A percentile compares a stretch with the other conserved stretches of the same genome.
These are phyloP conservation scores for Phytophthora citricola DNA, from an alignment of 352 stramenopile species.

Conservation along the genomic window DNA sequence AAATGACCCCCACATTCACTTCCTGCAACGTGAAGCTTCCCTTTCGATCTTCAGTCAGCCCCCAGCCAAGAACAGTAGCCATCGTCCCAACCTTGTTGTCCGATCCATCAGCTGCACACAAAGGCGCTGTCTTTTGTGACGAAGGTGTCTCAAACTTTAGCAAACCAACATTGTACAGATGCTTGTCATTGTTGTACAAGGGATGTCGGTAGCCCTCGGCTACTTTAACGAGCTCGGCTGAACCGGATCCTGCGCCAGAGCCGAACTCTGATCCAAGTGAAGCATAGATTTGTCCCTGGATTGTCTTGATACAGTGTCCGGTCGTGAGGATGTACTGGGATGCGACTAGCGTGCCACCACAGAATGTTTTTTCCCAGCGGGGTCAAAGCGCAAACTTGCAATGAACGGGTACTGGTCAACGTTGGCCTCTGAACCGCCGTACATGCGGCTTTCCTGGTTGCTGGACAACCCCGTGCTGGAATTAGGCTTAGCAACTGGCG, in stretches of 20 bases:
- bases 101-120: constrained; percentile 41
- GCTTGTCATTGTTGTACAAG: constrained; percentile 23
- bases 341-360: constrained; percentile 62
- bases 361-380: constrained; percentile 55
- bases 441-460: constrained; percentile 63
- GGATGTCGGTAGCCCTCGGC: constrained; percentile 20
- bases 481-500: background rate
- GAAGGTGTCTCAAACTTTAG: constrained; percentile 49
- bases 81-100: constrained; percentile 50
- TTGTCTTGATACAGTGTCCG: constrained; percentile 64
- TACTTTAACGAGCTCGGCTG: constrained; percentile 28
- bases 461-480: constrained; percentile 18
- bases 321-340: constrained; percentile 70
- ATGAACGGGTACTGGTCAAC: constrained; percentile 59
- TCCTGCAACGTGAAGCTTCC: constrained; percentile 44
- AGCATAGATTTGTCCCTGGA: constrained; percentile 24
- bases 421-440: constrained; percentile 62
- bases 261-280: constrained; percentile 29
- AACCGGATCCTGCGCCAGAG: constrained; percentile 12
- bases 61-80: constrained; percentile 57
- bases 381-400: constrained; percentile 53
- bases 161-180: constrained; percentile 47
- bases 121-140: constrained; percentile 26
- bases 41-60: constrained; percentile 45
- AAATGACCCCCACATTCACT: constrained; percentile 54